Base-by-base conservation (phyloP, 202 grass and related monocot species). In the Eragrostis tef region DNA sequence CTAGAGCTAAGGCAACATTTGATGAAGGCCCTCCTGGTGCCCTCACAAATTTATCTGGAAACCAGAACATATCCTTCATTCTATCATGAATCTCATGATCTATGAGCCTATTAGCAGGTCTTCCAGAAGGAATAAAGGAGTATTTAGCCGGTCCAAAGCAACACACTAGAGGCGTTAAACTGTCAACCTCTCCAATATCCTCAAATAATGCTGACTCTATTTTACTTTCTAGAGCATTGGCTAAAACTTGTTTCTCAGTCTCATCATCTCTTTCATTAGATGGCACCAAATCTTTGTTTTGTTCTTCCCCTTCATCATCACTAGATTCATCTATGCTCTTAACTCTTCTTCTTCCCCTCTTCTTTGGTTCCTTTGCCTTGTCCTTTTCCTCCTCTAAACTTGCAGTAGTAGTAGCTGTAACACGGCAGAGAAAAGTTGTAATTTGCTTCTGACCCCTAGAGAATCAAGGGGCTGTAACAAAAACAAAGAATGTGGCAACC, bases 61-160 rank as follows among this genome's bases (percentile, higher is more conserved):
- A 86, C 88, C 91, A 94, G 56, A 94, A 94, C 88, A 87, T 89
- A 16, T 88, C 91, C 57, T 59, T 81, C 87, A 89, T 85, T 51
- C 71, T 81, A 58, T 70, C 67, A 89, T 89, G 87, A 81, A 91
- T 94, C 48, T 94, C 67, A 24, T 78, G 83, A 81, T 94, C 81
- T 74, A 94, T 86, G 69, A 94, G 36, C 85, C 88, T 88, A 68
- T 84, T 88, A 62, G 88, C 86, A 79, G 86, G 86, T 79, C 80
- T 86, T 75, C 88, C 91, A 79, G 80, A 90, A 82, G 91, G 91
- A 82, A 94, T 65, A 80, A 94, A 94, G 39, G 86, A 75, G 75
- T 82, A 86, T 67, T 87, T 90, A 5, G 88, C 86, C 14, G 88
- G 80, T 79, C 91, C 91, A 85, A 94, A 94, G 86, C 91, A 91